phyloP scores from a whole-genome alignment of 108 stramenopile genomes.

The Nannochloropsis granulata region DNA sequence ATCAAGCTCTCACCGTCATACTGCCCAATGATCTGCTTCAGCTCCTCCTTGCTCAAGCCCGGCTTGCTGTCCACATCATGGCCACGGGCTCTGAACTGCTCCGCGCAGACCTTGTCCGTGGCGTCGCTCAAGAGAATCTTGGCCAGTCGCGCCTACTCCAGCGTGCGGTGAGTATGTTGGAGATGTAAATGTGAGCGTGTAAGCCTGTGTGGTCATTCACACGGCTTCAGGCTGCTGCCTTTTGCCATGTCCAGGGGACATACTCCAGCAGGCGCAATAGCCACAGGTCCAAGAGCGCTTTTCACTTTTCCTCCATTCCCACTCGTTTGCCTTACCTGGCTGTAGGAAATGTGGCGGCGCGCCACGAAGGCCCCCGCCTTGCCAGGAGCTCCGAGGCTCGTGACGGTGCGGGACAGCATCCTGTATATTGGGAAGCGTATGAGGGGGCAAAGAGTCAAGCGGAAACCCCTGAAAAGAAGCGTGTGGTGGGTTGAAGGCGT shows the following conservation, averaged over 20 bases:
- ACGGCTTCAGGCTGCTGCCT: no score
- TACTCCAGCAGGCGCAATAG: no score
- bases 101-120: slow-evolving; percentile 30
- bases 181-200: no score
- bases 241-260: no score
- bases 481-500: no score
- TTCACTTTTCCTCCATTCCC: background rate
- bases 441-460: no score
- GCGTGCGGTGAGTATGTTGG: background rate
- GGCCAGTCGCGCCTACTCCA: slow-evolving; percentile 1
- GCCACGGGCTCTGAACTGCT: slow-evolving; percentile 31
- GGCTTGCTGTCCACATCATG: slow-evolving; percentile 36
- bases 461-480: no score
- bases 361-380: background rate
- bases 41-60: slow-evolving; percentile 38
- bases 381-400: background rate
- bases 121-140: slow-evolving; percentile 30
- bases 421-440: background rate
- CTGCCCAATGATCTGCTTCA: slow-evolving; percentile 32
- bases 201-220: no score
- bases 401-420: background rate
- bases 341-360: background rate
- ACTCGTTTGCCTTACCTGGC: background rate
- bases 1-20: slow-evolving; percentile 40
- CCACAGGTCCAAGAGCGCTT: no score